Evolutionary conservation across 257 asterid species (phyloP).

Genomic region (Oldenlandia corymbosa): DNA sequence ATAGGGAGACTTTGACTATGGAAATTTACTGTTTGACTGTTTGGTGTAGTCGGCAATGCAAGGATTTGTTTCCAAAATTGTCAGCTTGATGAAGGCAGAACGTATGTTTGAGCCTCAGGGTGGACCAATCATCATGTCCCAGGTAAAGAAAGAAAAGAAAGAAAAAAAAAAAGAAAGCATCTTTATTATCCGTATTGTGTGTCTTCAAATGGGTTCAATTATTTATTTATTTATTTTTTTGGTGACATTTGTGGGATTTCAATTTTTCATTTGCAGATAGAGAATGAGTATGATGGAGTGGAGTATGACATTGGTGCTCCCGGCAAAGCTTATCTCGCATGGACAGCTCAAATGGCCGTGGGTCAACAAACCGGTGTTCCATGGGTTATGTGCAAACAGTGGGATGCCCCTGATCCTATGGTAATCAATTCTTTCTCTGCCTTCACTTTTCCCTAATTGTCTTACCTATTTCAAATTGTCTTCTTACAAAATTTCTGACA

Average conservation of each 20-base stretch:
- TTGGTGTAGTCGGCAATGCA: conserved; percentile 59
- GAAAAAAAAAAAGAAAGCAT: background rate
- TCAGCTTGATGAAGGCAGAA: conserved; percentile 67
- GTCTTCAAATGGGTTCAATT: conserved; percentile 12
- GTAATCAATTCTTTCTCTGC: conserved; percentile 29
- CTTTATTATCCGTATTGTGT: background rate
- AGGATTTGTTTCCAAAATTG: conserved; percentile 60
- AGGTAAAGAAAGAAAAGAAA: no score
- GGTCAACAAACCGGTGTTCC: conserved; percentile 83
- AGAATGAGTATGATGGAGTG: conserved; percentile 88
- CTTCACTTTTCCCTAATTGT: background rate
- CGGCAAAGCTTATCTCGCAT: conserved; percentile 78
- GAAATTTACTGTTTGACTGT: conserved; percentile 10
- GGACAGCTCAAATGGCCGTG: conserved; percentile 94
- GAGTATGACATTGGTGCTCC: conserved; percentile 92
- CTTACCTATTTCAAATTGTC: no score
- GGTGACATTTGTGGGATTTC: background rate
- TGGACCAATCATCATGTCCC: conserved; percentile 87
- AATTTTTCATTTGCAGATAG: conserved; percentile 45
- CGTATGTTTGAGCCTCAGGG: conserved; percentile 80
- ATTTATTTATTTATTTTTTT: background rate
- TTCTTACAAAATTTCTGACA: background rate
- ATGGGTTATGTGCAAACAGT: conserved; percentile 98
- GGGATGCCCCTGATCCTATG: conserved; percentile 87
- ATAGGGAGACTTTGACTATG: conserved; percentile 19